A percentile compares a stretch with the other conserved stretches of the same genome.
Conservation (phyloP, 768 basidiomycete species). For the Boletus pseudopeckii region DNA sequence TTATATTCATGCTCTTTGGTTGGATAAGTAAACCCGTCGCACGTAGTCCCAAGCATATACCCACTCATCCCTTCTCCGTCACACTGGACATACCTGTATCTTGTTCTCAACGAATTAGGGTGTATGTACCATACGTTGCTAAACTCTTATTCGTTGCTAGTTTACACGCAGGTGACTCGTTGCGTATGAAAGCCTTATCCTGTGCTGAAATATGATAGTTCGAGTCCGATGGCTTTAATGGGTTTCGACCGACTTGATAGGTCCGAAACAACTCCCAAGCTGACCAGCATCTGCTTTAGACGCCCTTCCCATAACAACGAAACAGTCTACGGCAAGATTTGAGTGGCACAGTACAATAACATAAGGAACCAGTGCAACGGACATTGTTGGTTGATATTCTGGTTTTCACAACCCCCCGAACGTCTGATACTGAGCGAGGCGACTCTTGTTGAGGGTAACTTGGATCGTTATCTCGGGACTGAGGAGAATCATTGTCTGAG, state of each 20-base stretch:
- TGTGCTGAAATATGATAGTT: constrained; percentile 89
- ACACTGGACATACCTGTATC: constrained; percentile 21
- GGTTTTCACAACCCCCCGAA: constrained; percentile 86
- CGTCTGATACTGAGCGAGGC: constrained; percentile 29
- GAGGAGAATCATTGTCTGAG: constrained; percentile 10
- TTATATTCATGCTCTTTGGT: constrained; percentile 13
- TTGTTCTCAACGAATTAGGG: constrained; percentile 7
- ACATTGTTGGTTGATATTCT: constrained; percentile 88
- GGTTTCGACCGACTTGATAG: constrained; percentile 81
- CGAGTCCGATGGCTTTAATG: constrained; percentile 86
- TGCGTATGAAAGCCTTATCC: constrained; percentile 22
- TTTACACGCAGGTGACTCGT: not conserved
- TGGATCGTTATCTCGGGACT: not conserved
- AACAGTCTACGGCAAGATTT: constrained; percentile 57
- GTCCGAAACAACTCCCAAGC: constrained; percentile 89
- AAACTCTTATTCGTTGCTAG: constrained; percentile 13
- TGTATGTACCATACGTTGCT: constrained; percentile 23
- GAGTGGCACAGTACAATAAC: not conserved
- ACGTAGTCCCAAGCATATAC: constrained; percentile 23
- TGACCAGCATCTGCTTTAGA: constrained; percentile 82
- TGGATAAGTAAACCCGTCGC: constrained; percentile 12
- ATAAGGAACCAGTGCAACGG: constrained; percentile 25
- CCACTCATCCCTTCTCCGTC: constrained; percentile 16
- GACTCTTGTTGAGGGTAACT: constrained; percentile 9
- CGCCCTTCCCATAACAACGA: constrained; percentile 95